Base-by-base conservation (phyloP, 176 grass and related monocot genomes). In the Phoenix roebelenii region DNA sequence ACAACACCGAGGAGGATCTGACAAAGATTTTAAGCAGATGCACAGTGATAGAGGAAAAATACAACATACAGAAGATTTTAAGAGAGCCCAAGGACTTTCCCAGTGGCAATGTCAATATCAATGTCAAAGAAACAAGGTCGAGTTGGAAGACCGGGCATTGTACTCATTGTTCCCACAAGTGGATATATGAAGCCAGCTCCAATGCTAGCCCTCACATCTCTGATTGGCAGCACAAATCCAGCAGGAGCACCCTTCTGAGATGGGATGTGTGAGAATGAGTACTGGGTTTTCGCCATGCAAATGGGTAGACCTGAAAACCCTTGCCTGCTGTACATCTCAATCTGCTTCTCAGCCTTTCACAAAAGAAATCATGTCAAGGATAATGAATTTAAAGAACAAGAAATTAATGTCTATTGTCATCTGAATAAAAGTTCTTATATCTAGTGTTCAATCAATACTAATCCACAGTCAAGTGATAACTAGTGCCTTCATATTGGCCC, bases 281-380 rank as follows among this genome's bases (percentile, higher is more conserved):
- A 98, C 53, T 98, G 87, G 29, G 87, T 98, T 63, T 98, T 98
- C 0, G 93, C 88, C 93, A 98, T 92, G 73, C 93, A 98, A 71
- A 92, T 98, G 1, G 93, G 93, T 52, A 98, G 73, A 50, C 72
- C 75, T n/a, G 35, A 44, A 74, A 98, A 92, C 1, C 93, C 93
- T 75, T 98, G 88, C 50, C 80, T 92, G 1, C 72, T 92, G 79
- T 98, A 89, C 82, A 98, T 85, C 64, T 98, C 79, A 54, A 92
- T 98, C 79, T 98, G 76, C 67, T 89, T 98, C 61, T 92, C 88
- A 16, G 93, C 76, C 87, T 30, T 98, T 65, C 58, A 73, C 7
- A 67, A 6, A 54, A 72, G 2, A 16, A 75, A 3, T n/a, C 0
- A 22, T 1, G 35, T 80, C n/a, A 63, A 52, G 15, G 25, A 5